phyloP scores from a whole-genome alignment of 441 rosid genomes.

The Populus hybrid region DNA sequence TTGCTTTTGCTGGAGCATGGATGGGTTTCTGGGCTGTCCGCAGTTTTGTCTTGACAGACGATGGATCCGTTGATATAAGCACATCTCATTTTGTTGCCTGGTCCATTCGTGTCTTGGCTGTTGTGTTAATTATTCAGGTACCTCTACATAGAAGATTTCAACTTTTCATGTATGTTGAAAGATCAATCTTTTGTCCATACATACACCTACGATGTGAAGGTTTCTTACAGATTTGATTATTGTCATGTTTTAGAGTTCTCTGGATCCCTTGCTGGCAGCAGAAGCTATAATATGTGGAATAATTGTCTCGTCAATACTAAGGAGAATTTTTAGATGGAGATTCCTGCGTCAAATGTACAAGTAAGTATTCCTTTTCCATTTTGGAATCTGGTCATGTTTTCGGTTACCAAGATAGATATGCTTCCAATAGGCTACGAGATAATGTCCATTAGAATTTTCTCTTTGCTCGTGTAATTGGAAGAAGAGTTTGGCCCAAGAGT shows the following conservation, averaged over 20 bases:
- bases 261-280: slow-evolving; percentile 73
- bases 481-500: background rate
- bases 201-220: background rate
- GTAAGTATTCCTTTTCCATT: slow-evolving; percentile 33
- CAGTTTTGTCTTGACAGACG: slow-evolving; percentile 73
- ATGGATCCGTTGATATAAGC: slow-evolving; percentile 70
- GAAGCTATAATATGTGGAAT: slow-evolving; percentile 55
- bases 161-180: background rate
- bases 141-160: slow-evolving; percentile 9
- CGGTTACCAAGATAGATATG: background rate
- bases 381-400: background rate
- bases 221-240: slow-evolving; percentile 5
- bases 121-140: slow-evolving; percentile 78
- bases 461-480: background rate
- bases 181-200: background rate
- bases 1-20: slow-evolving; percentile 67
- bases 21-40: slow-evolving; percentile 90
- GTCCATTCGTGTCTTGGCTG: slow-evolving; percentile 67
- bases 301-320: slow-evolving; percentile 38
- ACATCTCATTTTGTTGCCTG: slow-evolving; percentile 76
- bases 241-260: slow-evolving; percentile 51
- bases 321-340: slow-evolving; percentile 42
- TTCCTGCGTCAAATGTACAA: slow-evolving; percentile 44
- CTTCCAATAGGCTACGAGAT: background rate
- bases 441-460: background rate